These are phyloP conservation scores for Pseudopithomyces maydicus DNA, from an alignment of 2,329 filamentous ascomycete species.

Conservation along the genomic window DNA sequence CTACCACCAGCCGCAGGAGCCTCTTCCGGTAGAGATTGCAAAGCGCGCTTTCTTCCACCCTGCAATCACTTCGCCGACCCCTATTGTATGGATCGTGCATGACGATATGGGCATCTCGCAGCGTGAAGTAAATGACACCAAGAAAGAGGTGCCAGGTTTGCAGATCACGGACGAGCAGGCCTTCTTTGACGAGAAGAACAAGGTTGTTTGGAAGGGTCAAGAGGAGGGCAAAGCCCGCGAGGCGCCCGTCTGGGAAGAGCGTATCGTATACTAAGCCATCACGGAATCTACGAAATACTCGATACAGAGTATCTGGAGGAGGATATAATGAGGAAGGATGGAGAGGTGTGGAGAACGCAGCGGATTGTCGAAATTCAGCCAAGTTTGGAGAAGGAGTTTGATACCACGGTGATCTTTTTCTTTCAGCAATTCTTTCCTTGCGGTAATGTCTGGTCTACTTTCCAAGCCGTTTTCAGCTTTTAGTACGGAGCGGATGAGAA, in stretches of 20 bases:
- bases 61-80: slow-evolving; percentile 49
- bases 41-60: slow-evolving; percentile 52
- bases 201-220: slow-evolving; percentile 47
- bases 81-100: slow-evolving; percentile 52
- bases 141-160: slow-evolving; percentile 44
- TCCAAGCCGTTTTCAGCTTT: background rate
- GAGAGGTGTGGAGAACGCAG: background rate
- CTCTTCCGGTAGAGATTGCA: slow-evolving; percentile 40
- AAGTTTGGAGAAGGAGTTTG: background rate
- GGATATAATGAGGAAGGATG: background rate
- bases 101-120: slow-evolving; percentile 51
- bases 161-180: slow-evolving; percentile 53
- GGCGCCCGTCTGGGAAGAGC: slow-evolving; percentile 50
- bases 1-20: slow-evolving; percentile 38
- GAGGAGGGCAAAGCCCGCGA: slow-evolving; percentile 48
- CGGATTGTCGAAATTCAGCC: background rate
- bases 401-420: background rate
- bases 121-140: slow-evolving; percentile 49
- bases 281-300: background rate
- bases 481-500: too few species aligned
- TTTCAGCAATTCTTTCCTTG: too few species aligned
- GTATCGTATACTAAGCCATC: slow-evolving; percentile 35
- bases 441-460: background rate
- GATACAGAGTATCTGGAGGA: too few species aligned
- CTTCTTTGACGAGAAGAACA: slow-evolving; percentile 51